Percentiles rank a stretch among this genome's conserved stretches.
Conservation (phyloP, 1,139 yeast genomes). For the Torulaspora globosa region DNA sequence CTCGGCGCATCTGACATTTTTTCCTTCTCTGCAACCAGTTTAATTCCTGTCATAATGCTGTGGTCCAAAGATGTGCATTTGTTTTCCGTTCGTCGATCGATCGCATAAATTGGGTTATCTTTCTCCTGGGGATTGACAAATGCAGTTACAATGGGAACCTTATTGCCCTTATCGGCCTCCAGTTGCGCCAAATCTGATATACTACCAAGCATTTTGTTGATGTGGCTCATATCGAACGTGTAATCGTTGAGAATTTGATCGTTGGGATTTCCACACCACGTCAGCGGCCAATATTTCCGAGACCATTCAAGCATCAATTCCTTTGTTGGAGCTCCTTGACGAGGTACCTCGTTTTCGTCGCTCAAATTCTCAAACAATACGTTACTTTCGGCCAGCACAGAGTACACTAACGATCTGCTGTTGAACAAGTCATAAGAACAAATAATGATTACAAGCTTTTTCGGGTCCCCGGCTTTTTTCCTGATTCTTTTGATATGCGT, state of each 20-base stretch:
- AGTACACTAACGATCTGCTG: constrained; percentile 19
- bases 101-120: constrained; percentile 37
- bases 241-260: constrained; percentile 62
- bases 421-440: constrained; percentile 33
- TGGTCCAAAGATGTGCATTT: constrained; percentile 55
- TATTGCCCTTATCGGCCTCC: constrained; percentile 12
- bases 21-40: constrained; percentile 47
- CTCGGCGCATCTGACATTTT: constrained; percentile 26
- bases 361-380: constrained; percentile 32
- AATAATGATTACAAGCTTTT: constrained; percentile 36
- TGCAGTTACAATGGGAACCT: constrained; percentile 28
- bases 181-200: constrained; percentile 35
- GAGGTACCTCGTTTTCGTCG: constrained; percentile 42
- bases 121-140: constrained; percentile 39
- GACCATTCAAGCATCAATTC: constrained; percentile 66
- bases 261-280: constrained; percentile 91
- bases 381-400: constrained; percentile 19
- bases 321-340: constrained; percentile 56
- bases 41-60: constrained; percentile 69
- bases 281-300: constrained; percentile 68
- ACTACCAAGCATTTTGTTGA: constrained; percentile 40
- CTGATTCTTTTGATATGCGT: constrained; percentile 45
- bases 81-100: constrained; percentile 39
- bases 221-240: constrained; percentile 46
- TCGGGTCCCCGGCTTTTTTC: constrained; percentile 20